Conservation (phyloP, 768 basidiomycete genomes). For the Lentinula aciculospora region DNA sequence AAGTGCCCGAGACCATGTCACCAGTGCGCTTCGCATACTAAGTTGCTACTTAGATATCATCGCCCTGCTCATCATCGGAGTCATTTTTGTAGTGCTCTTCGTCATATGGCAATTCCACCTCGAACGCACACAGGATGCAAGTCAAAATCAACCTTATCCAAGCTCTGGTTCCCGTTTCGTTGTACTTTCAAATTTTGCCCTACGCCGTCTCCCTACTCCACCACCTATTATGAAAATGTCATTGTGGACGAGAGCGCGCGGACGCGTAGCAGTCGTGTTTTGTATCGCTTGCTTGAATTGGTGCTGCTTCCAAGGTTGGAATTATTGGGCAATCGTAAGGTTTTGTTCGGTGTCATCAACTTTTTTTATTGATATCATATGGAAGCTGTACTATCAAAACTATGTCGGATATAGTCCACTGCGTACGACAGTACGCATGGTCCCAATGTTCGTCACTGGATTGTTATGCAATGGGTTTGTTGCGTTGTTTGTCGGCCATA, state of each 20-base stretch:
- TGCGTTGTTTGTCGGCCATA: conserved; percentile 47
- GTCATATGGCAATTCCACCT: conserved; percentile 62
- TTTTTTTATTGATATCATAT: neutral
- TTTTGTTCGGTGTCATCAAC: neutral
- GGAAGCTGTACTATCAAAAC: conserved; percentile 62
- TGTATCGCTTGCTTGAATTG: conserved; percentile 60
- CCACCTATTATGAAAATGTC: conserved; percentile 64
- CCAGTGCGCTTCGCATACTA: neutral
- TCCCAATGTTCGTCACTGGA: conserved; percentile 71
- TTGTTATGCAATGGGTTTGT: conserved; percentile 60
- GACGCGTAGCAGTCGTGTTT: conserved; percentile 58
- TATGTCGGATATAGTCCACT: conserved; percentile 52
- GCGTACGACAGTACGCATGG: conserved; percentile 54
- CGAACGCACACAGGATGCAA: conserved; percentile 30
- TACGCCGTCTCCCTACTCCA: conserved; percentile 21
- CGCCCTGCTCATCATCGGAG: conserved; percentile 55
- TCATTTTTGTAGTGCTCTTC: conserved; percentile 52
- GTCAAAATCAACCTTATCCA: neutral
- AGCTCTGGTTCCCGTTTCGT: neutral
- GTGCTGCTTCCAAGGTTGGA: conserved; percentile 51
- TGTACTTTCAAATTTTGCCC: neutral
- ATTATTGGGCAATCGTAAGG: conserved; percentile 26
- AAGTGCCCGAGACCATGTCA: neutral
- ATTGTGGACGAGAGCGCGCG: conserved; percentile 58
- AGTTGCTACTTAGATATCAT: conserved; percentile 50